Evolutionary conservation across 1,139 yeast species (phyloP).

Genomic region (Nakaseomyces bracarensis): DNA sequence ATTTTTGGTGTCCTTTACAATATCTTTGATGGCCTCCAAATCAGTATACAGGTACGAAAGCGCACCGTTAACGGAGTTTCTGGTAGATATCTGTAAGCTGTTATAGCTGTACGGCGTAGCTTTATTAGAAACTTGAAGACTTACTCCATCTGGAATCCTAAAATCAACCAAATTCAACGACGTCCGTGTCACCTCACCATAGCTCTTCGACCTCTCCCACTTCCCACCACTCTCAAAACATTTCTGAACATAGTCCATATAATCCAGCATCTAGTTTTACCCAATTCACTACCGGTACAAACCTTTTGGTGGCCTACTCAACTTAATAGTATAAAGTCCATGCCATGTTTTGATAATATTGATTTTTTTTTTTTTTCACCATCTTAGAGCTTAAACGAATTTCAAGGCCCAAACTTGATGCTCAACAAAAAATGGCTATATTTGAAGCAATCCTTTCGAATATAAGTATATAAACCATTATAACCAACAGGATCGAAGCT

Average conservation of each 20-base stretch:
- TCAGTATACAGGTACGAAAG: slow-evolving; percentile 67
- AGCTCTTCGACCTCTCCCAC: slow-evolving; percentile 75
- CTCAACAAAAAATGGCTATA: too few species aligned
- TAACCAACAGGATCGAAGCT: too few species aligned
- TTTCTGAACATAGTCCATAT: slow-evolving; percentile 75
- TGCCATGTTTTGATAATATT: too few species aligned
- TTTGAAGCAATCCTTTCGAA: neutral
- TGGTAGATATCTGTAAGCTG: slow-evolving; percentile 62
- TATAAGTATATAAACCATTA: too few species aligned
- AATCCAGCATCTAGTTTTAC: slow-evolving; percentile 65
- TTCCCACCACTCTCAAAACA: slow-evolving; percentile 60
- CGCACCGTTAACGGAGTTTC: slow-evolving; percentile 69
- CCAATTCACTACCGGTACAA: too few species aligned
- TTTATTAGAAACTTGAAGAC: slow-evolving; percentile 62
- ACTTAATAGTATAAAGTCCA: too few species aligned
- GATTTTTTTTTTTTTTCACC: slow-evolving; percentile 4
- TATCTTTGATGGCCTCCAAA: slow-evolving; percentile 44
- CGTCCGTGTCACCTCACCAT: slow-evolving; percentile 63
- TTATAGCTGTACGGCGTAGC: slow-evolving; percentile 67
- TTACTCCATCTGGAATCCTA: slow-evolving; percentile 59
- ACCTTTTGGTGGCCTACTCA: too few species aligned
- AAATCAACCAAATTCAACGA: slow-evolving; percentile 65
- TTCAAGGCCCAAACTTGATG: too few species aligned
- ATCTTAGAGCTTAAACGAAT: too few species aligned
- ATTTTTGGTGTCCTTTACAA: slow-evolving; percentile 43